A percentile compares a stretch with the other conserved stretches of the same genome.
These are phyloP conservation scores for Umbelopsis sp. DNA, from an alignment of 192 early-diverging fungal species.

Conservation along the genomic window DNA sequence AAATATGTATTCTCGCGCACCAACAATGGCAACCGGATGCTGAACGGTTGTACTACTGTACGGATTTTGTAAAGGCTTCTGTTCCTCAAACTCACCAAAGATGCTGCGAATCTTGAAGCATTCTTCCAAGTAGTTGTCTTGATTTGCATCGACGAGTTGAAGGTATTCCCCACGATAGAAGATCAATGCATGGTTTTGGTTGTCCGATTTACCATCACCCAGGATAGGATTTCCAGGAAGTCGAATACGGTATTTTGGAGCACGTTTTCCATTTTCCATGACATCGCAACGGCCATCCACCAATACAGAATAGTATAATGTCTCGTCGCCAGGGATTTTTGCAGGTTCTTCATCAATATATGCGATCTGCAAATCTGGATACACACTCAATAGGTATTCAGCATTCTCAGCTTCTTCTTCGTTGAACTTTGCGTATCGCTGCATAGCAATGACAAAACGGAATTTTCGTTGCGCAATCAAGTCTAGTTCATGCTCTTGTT, in stretches of 20 bases:
- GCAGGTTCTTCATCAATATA: constrained; percentile 63
- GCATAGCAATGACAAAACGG: constrained; percentile 71
- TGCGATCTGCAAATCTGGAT: constrained; percentile 67
- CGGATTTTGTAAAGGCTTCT: constrained; percentile 46
- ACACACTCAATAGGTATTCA: constrained; percentile 62
- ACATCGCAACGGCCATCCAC: constrained; percentile 69
- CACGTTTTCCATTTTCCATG: constrained; percentile 52
- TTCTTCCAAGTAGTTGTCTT: constrained; percentile 82
- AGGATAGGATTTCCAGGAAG: constrained; percentile 74
- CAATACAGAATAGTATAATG: constrained; percentile 49
- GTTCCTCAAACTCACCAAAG: constrained; percentile 72
- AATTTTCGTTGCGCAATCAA: constrained; percentile 68
- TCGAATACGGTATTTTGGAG: constrained; percentile 65
- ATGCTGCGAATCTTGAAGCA: constrained; percentile 75
- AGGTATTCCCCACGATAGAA: constrained; percentile 77
- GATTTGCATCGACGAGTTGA: constrained; percentile 77
- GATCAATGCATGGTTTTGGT: constrained; percentile 74
- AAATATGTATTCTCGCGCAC: constrained; percentile 73
- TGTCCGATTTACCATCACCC: constrained; percentile 78
- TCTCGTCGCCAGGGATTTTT: constrained; percentile 31
- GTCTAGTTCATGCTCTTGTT: constrained; percentile 58
- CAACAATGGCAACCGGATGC: constrained; percentile 72
- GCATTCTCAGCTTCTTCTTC: constrained; percentile 64
- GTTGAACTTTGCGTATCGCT: constrained; percentile 68
- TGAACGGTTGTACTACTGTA: constrained; percentile 32